Conservation (phyloP, 352 stramenopile genomes). For the Peronosclerospora sorghi region DNA sequence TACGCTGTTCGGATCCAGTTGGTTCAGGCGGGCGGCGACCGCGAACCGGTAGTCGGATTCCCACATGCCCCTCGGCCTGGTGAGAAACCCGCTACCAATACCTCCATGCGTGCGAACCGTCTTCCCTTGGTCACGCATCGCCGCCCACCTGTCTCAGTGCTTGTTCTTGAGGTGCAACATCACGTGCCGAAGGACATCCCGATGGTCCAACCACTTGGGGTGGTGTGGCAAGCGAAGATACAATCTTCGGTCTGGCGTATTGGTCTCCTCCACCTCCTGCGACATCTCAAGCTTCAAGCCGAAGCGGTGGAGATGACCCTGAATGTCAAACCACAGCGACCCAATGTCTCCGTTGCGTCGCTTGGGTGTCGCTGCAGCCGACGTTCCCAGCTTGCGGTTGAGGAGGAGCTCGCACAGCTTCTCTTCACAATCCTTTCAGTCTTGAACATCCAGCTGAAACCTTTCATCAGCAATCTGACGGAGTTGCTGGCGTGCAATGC, state of each 20-base stretch:
- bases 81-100: constrained; percentile 5
- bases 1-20: constrained; percentile 1
- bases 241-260: background rate
- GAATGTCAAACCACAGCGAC: constrained; percentile 8
- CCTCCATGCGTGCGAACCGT: background rate
- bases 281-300: constrained; percentile 2
- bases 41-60: constrained; percentile 12
- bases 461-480: constrained; percentile 1
- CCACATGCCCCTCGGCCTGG: constrained; percentile 1
- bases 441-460: background rate
- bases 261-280: background rate
- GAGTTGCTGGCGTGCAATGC: constrained; percentile 6
- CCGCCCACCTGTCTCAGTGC: background rate
- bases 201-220: background rate
- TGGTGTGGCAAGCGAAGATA: constrained; percentile 9
- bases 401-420: no score
- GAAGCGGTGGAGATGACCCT: background rate
- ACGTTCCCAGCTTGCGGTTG: no score
- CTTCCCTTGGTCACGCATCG: constrained; percentile 2
- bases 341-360: background rate
- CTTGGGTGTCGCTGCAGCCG: no score
- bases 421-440: background rate
- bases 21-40: constrained; percentile 6
- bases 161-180: constrained; percentile 9
- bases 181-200: constrained; percentile 5